A percentile compares a stretch with the other conserved stretches of the same genome.
Conservation (phyloP, 2,329 filamentous ascomycete genomes). For the Stachybotrys chartarum region DNA sequence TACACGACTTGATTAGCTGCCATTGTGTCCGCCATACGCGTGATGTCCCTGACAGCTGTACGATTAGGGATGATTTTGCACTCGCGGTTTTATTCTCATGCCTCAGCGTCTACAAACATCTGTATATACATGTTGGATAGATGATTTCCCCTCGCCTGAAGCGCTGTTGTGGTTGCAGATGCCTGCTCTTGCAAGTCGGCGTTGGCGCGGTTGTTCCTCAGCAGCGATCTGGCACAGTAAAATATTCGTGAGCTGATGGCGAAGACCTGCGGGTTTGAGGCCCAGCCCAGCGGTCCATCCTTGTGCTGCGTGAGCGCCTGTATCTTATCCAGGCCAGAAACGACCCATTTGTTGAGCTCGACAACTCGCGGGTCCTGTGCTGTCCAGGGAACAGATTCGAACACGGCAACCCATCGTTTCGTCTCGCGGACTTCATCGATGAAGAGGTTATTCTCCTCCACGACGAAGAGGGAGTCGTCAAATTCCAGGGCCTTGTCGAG, state of each 20-base stretch:
- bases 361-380: conserved; percentile 13
- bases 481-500: conserved; percentile 40
- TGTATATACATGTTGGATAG: background rate
- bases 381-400: conserved; percentile 23
- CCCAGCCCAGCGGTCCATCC: conserved; percentile 69
- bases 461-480: conserved; percentile 68
- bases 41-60: background rate
- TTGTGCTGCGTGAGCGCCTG: conserved; percentile 20
- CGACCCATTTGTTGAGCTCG: conserved; percentile 39
- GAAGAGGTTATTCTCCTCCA: conserved; percentile 94
- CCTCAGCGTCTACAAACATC: background rate
- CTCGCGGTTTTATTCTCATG: background rate
- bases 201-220: conserved; percentile 8
- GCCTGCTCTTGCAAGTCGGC: conserved; percentile 3
- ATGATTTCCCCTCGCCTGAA: background rate
- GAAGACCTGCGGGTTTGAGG: conserved; percentile 61
- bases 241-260: conserved; percentile 46
- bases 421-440: conserved; percentile 74
- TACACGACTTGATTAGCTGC: background rate
- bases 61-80: background rate
- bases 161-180: background rate
- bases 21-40: background rate
- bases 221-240: conserved; percentile 28
- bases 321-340: conserved; percentile 39
- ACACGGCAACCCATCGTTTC: conserved; percentile 54